These are phyloP conservation scores for Beauveria sp. DNA, from an alignment of 2,329 filamentous ascomycete genomes.

Conservation along the genomic window DNA sequence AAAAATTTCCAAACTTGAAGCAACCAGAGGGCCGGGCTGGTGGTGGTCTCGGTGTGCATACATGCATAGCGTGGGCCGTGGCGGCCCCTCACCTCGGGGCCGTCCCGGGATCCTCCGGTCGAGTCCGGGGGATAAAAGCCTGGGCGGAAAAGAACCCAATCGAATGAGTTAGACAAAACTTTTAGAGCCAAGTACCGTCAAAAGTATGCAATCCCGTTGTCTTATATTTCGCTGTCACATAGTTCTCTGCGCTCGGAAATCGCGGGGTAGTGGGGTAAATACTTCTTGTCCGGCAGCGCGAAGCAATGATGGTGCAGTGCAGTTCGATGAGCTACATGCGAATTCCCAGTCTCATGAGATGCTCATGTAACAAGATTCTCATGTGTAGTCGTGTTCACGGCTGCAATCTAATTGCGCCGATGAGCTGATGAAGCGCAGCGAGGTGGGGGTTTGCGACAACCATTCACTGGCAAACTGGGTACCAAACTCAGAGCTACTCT, in stretches of 20 bases:
- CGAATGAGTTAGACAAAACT: not conserved
- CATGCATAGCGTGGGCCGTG: not conserved
- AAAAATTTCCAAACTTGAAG: not conserved
- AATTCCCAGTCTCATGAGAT: not conserved
- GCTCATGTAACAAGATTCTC: not conserved
- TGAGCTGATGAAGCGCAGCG: not conserved
- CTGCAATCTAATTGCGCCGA: not conserved
- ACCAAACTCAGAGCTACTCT: not conserved
- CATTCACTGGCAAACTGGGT: too few species aligned
- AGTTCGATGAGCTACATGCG: not conserved
- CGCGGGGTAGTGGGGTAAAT: not conserved
- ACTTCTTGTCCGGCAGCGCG: too few species aligned
- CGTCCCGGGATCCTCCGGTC: constrained; percentile 1
- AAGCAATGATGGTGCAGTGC: not conserved
- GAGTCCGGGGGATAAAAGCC: not conserved
- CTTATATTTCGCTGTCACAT: too few species aligned
- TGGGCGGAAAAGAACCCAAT: not conserved
- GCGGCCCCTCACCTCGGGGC: not conserved
- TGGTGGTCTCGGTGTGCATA: not conserved
- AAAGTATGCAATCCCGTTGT: too few species aligned
- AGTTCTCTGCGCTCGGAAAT: not conserved
- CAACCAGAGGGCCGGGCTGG: not conserved
- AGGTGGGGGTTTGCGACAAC: not conserved
- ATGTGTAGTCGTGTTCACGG: not conserved
- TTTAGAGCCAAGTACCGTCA: too few species aligned